Evolutionary conservation across 208 protist species (phyloP), one percentile per base, ranked within the genome.

Genomic region (Herpetomonas muscarum): DNA sequence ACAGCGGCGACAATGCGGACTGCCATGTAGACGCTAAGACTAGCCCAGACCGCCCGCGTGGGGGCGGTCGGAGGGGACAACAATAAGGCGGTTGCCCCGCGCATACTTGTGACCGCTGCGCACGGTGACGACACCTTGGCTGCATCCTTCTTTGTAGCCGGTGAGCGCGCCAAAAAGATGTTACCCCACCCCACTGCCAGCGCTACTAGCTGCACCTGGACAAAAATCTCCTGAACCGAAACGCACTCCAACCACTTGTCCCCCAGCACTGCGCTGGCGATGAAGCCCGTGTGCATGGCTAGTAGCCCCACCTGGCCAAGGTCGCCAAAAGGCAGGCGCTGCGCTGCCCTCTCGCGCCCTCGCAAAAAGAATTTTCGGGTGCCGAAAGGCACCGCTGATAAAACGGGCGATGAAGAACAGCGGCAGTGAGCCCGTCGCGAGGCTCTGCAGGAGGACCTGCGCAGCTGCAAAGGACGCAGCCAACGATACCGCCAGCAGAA

Each of bases 381-480:
- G 85, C 0, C 74, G 65, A 46, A 89, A 74, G 6, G 85, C 3
- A 22, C 85, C 85, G 50, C 67, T 83, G 21, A 89, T 0, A 12
- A 85, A 42, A 37, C 79, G 74, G 30, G 81, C 30, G n/a, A 64
- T 21, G 1, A 83, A 70, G 47, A 84, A 89, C 19, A 92, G 55
- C 28, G 54, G 47, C 10, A 85, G 44, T 1, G 79, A 70, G 22
- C 67, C 25, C 3, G 41, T 54, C 31, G 64, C 58, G 54, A 75
- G 59, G 51, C 78, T 70, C 25, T 80, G 42, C 24, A 55, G 36
- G 15, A 57, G 44, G 4, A 87, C 26, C 1, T 68, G 57, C 5
- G 55, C 49, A 52, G 64, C 64, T 0, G 57, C 57, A 1, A 71
- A 53, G 30, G 76, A 74, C 44, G 67, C 76, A 13, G 70, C 10